A percentile compares a stretch with the other conserved stretches of the same genome.
Conservation (phyloP, 805 yeast species). For the Candida ovalis region DNA sequence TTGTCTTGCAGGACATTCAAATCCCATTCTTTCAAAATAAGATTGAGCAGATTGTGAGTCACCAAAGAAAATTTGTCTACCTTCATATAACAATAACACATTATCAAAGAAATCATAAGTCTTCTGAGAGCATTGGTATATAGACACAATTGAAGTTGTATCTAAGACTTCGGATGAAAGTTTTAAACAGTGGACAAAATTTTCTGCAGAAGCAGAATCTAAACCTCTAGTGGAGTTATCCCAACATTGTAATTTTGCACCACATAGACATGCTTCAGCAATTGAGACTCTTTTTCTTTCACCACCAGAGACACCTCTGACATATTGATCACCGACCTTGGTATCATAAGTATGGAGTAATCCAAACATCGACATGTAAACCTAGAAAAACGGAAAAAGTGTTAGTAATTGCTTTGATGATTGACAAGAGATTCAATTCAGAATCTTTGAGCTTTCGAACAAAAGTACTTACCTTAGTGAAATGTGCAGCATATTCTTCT, state of each 20-base stretch:
- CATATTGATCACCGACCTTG: constrained; percentile 54
- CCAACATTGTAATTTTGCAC: constrained; percentile 44
- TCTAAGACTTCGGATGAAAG: constrained; percentile 42
- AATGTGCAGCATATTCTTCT: constrained; percentile 46
- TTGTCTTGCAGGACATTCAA: constrained; percentile 37
- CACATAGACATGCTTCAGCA: constrained; percentile 43
- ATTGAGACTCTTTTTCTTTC: constrained; percentile 59
- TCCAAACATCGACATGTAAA: constrained; percentile 30
- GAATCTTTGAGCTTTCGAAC: no score
- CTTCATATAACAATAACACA: constrained; percentile 36
- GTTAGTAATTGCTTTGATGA: not conserved
- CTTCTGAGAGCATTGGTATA: constrained; percentile 37
- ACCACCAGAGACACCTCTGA: constrained; percentile 63
- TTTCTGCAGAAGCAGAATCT: constrained; percentile 62
- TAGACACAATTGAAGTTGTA: constrained; percentile 45
- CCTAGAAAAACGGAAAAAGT: constrained; percentile 15
- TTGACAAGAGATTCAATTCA: not conserved
- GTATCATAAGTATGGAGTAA: constrained; percentile 47
- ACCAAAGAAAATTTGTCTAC: constrained; percentile 37
- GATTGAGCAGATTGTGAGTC: constrained; percentile 30
- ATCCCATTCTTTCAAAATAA: constrained; percentile 36
- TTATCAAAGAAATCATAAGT: constrained; percentile 38
- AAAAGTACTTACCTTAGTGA: constrained; percentile 39
- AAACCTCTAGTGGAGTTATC: constrained; percentile 65
- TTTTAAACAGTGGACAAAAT: constrained; percentile 51